A percentile compares a stretch with the other conserved stretches of the same genome.
Evolutionary conservation across 306 rosid genomes (phyloP).

Genomic region (Sechiopsis laciniata): DNA sequence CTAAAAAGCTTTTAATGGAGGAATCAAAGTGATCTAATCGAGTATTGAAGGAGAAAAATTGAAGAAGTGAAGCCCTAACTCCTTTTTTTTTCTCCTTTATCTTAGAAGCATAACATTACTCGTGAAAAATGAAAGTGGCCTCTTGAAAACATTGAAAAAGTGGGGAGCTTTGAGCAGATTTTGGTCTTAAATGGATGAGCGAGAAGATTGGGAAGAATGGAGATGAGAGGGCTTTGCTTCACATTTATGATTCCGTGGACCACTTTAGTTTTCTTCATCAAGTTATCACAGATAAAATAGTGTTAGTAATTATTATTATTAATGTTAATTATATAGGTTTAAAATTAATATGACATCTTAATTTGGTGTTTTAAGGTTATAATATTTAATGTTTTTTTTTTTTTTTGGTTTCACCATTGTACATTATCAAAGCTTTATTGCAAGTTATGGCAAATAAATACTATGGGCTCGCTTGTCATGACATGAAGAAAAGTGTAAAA

Average conservation of each 20-base stretch:
- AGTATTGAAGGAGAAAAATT: neutral
- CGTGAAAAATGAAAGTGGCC: slow-evolving; percentile 13
- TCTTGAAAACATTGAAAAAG: slow-evolving; percentile 10
- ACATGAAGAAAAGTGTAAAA: too few relatives aligned
- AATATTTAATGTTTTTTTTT: neutral
- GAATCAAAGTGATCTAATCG: slow-evolving; percentile 6
- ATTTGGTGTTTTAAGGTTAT: neutral
- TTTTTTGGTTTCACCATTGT: neutral
- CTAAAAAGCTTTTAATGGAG: slow-evolving; percentile 16
- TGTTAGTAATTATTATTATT: neutral
- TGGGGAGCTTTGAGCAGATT: slow-evolving; percentile 18
- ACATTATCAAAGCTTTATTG: neutral
- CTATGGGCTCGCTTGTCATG: neutral
- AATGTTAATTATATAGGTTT: neutral
- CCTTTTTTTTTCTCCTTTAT: neutral
- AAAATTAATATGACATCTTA: neutral
- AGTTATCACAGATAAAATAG: neutral
- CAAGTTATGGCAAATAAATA: neutral
- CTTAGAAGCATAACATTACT: slow-evolving; percentile 10
- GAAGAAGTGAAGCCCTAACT: slow-evolving; percentile 19
- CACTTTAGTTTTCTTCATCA: slow-evolving; percentile 12
- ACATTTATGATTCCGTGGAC: slow-evolving; percentile 20
- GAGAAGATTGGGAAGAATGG: neutral
- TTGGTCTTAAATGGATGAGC: slow-evolving; percentile 13
- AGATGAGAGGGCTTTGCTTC: slow-evolving; percentile 6